A percentile compares a stretch with the other conserved stretches of the same genome.
Evolutionary conservation across 2,329 filamentous ascomycete species (phyloP).

Genomic region (Aspergillus ochraceoroseus): DNA sequence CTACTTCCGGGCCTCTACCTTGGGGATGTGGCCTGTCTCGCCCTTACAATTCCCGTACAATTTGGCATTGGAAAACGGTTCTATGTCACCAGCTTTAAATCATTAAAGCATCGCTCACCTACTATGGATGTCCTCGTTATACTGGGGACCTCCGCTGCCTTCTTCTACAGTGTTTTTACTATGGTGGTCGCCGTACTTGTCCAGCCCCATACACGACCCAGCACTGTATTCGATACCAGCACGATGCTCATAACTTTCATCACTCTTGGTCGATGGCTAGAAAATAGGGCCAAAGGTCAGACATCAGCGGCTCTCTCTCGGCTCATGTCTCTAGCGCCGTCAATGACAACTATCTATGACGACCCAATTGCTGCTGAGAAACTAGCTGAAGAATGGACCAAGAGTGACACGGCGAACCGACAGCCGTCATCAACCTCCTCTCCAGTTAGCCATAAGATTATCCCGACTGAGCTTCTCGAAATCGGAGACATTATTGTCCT

Average conservation of each 20-base stretch:
- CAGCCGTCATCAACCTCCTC: slow-evolving; percentile 31
- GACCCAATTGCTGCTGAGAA: slow-evolving; percentile 93
- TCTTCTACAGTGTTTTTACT: slow-evolving; percentile 86
- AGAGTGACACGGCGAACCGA: slow-evolving; percentile 14
- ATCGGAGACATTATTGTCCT: slow-evolving; percentile 90
- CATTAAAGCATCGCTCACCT: slow-evolving; percentile 79
- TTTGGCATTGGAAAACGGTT: slow-evolving; percentile 95
- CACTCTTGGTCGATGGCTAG: slow-evolving; percentile 80
- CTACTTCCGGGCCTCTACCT: slow-evolving; percentile 73
- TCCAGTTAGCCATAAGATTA: slow-evolving; percentile 68
- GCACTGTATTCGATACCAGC: slow-evolving; percentile 93
- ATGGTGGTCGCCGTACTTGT: slow-evolving; percentile 76
- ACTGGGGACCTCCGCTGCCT: slow-evolving; percentile 87
- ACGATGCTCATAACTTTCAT: slow-evolving; percentile 98
- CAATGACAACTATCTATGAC: slow-evolving; percentile 93
- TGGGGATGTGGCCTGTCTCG: slow-evolving; percentile 77
- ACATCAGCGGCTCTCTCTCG: slow-evolving; percentile 89
- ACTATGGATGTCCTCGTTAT: slow-evolving; percentile 98
- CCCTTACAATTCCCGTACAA: slow-evolving; percentile 85
- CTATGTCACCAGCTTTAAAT: slow-evolving; percentile 90
- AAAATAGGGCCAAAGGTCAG: slow-evolving; percentile 92
- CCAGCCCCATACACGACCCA: slow-evolving; percentile 72
- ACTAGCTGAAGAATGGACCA: slow-evolving; percentile 70
- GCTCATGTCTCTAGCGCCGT: slow-evolving; percentile 92
- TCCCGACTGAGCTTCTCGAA: slow-evolving; percentile 90